A percentile compares a stretch with the other conserved stretches of the same genome.
Conservation (phyloP, 2,329 filamentous ascomycete species). For the Pleoardoris graminearum region DNA sequence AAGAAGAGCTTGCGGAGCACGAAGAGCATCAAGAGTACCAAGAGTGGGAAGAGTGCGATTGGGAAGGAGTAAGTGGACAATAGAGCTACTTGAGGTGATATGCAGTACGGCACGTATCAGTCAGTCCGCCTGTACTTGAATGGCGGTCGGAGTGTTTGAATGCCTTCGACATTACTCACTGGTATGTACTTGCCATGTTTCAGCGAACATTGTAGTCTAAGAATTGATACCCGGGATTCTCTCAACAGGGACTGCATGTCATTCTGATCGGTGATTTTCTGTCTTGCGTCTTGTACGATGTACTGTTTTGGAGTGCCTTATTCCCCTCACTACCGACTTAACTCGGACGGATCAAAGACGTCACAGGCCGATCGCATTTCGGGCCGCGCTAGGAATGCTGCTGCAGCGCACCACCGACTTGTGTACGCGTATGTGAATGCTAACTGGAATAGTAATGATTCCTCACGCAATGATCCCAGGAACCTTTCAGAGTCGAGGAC, state of each 20-base stretch:
- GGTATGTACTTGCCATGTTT: background rate
- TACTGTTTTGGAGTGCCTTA: background rate
- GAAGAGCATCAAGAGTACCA: slow-evolving; percentile 37
- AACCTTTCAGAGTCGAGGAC: background rate
- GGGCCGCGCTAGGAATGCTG: background rate
- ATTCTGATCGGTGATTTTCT: background rate
- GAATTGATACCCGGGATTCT: slow-evolving; percentile 1
- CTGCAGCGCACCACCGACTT: background rate
- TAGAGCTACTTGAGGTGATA: too few species aligned
- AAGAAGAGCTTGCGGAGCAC: slow-evolving; percentile 40
- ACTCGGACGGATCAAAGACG: background rate
- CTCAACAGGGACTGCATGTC: too few species aligned
- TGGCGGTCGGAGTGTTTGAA: background rate
- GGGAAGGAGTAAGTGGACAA: slow-evolving; percentile 18
- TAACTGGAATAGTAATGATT: background rate
- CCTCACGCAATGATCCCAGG: background rate
- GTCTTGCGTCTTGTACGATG: background rate
- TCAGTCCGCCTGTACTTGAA: background rate
- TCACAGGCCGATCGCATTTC: background rate
- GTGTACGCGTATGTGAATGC: background rate
- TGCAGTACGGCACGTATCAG: too few species aligned
- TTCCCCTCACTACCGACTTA: background rate
- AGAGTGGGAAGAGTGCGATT: slow-evolving; percentile 24
- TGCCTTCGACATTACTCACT: background rate
- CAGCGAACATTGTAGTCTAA: background rate